A percentile compares a stretch with the other conserved stretches of the same genome.
phyloP scores from a whole-genome alignment of 2,329 filamentous ascomycete genomes.

The Colletotrichum sojae region DNA sequence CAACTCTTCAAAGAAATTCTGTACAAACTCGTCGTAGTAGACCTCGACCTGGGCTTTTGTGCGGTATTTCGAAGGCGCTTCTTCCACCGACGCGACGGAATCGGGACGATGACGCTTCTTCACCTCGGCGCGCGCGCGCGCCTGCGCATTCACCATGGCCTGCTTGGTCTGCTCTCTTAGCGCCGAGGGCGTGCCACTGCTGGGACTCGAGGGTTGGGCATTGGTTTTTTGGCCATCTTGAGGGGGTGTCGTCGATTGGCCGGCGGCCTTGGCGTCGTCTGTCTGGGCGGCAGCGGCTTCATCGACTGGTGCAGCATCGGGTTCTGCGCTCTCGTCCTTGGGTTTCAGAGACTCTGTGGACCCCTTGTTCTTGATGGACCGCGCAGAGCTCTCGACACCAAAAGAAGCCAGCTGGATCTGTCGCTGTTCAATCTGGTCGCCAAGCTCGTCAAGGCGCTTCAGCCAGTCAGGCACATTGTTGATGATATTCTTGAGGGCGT shows the following conservation, averaged over 20 bases:
- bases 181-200: constrained; percentile 53
- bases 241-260: constrained; percentile 20
- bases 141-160: constrained; percentile 61
- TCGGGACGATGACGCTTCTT: constrained; percentile 66
- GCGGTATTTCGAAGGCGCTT: constrained; percentile 71
- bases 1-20: constrained; percentile 84
- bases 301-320: constrained; percentile 14
- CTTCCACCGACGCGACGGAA: constrained; percentile 66
- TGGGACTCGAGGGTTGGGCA: constrained; percentile 49
- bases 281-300: background rate
- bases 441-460: constrained; percentile 71
- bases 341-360: constrained; percentile 69
- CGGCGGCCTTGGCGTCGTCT: background rate
- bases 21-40: constrained; percentile 92
- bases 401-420: constrained; percentile 72
- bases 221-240: constrained; percentile 15
- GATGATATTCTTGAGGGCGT: constrained; percentile 69
- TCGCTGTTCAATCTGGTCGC: constrained; percentile 71
- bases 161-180: constrained; percentile 59
- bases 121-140: constrained; percentile 61
- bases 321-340: constrained; percentile 56
- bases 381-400: constrained; percentile 51
- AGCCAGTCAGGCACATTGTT: constrained; percentile 73
- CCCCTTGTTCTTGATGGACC: constrained; percentile 65
- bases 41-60: constrained; percentile 85